A percentile compares a stretch with the other conserved stretches of the same genome.
phyloP scores from a whole-genome alignment of 176 grass and related monocot species.

The Carex kokanica region DNA sequence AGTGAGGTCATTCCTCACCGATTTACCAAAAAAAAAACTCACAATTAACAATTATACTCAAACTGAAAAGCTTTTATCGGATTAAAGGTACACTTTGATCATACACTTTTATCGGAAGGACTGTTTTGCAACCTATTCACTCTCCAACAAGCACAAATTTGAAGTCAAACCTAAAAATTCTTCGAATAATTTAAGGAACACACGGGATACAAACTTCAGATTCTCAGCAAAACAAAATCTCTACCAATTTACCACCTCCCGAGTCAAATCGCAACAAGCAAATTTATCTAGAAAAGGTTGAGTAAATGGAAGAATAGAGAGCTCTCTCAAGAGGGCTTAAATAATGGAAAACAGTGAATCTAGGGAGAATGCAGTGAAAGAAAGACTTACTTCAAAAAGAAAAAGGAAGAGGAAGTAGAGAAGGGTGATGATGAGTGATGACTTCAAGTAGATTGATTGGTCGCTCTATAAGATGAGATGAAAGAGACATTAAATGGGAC shows the following conservation, averaged over 20 bases:
- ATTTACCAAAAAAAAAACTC: not conserved
- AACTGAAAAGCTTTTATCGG: not conserved
- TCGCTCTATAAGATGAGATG: not conserved
- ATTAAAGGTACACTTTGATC: not conserved
- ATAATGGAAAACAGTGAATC: slow-evolving; percentile 1
- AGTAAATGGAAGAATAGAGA: not conserved
- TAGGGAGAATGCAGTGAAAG: not conserved
- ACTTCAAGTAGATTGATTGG: slow-evolving; percentile 15
- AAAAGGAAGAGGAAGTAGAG: not conserved
- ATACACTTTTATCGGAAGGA: not conserved
- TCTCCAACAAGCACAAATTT: not conserved
- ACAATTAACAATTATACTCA: not conserved
- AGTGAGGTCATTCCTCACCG: too few relatives aligned
- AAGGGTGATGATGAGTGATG: not conserved
- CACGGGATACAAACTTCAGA: not conserved
- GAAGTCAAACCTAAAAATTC: not conserved
- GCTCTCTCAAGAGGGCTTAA: slow-evolving; percentile 5
- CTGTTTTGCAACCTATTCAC: not conserved
- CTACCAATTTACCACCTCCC: not conserved
- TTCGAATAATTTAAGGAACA: not conserved
- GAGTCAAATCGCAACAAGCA: not conserved
- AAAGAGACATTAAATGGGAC: not conserved
- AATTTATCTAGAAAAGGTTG: not conserved
- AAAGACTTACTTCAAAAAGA: not conserved
- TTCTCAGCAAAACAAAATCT: not conserved